Evolutionary conservation across 805 yeast genomes (phyloP), one percentile per base, ranked within the genome.

Genomic region (Hemisphaericaspora nanyangensis): DNA sequence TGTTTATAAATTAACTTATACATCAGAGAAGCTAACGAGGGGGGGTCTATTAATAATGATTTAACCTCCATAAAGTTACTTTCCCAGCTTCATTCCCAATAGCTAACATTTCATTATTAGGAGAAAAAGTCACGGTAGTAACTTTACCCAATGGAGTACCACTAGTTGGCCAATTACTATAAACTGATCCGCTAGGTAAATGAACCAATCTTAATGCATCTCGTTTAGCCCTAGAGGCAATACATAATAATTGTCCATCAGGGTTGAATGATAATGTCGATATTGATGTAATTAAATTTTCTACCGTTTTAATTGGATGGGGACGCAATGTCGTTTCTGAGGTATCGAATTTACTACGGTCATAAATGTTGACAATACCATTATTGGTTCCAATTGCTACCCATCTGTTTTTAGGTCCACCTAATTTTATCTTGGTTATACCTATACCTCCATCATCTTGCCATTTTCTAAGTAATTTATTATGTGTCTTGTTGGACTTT

Each of bases 81-180:
- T 78, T 81, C 7, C 99, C 99, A 18, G 80, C 86, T 52, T 87
- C 95, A 53, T 90, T 91, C 46, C 96, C 99, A 1, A 88, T 77
- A 13, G 90, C 87, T 35, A 93, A 60, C 81, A 90, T 78, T 61
- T 87, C 93, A 43, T 81, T 79, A 46, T 78, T 77, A 19, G 93
- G 88, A 31, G 95, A 80, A 61, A 91, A 91, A 12, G 79, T 76
- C 2, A 80, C 82, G 13, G 81, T 63, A 0, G 96, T 86, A 25
- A 93, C 96, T 49, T 83, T 80, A n/a, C 99, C 99, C 49, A 93
- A 73, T 8, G 99, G 98, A 1, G 99, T 91, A 5, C 89, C 89
- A 37, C 91, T 81, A 2, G 98, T 93, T 13, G 99, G 99, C 99
- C 99, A 93, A 68, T 93, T 93, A 35, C 81, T 72, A 64, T 81